These are phyloP conservation scores for Pseudogymnoascus sp. DNA, from an alignment of 2,329 filamentous ascomycete species.

Conservation along the genomic window DNA sequence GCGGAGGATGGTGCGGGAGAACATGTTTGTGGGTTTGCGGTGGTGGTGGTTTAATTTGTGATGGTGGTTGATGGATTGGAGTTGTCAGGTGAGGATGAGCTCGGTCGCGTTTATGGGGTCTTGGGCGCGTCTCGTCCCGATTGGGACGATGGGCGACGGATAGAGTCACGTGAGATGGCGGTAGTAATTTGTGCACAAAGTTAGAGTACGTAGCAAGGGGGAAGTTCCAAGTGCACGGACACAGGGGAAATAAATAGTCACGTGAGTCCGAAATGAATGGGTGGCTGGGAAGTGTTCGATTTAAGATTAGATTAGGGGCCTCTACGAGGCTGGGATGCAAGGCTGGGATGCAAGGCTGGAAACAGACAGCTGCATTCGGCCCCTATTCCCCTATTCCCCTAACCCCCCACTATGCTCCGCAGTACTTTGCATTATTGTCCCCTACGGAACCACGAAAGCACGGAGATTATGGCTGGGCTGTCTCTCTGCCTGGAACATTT, in stretches of 20 bases:
- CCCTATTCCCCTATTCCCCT: background rate
- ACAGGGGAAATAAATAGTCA: background rate
- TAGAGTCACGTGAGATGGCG: background rate
- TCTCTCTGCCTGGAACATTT: background rate
- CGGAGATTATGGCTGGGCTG: background rate
- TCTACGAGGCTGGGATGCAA: background rate
- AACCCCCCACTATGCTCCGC: background rate
- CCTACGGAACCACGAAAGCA: background rate
- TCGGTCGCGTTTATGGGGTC: conserved; percentile 1
- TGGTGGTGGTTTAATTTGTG: conserved; percentile 1
- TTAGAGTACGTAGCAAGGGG: too few species aligned
- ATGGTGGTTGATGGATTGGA: background rate
- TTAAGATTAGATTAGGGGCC: background rate
- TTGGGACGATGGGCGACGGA: background rate
- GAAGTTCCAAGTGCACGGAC: background rate
- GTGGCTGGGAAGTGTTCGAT: background rate
- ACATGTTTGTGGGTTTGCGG: conserved; percentile 1
- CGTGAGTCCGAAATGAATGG: background rate
- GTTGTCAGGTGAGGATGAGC: background rate
- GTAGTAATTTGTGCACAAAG: too few species aligned
- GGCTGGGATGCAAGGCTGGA: background rate
- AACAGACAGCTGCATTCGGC: background rate
- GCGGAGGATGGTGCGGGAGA: conserved; percentile 17
- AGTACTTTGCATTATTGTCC: background rate
- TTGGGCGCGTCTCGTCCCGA: background rate